These are phyloP conservation scores for Mycena albidolilacea DNA, from an alignment of 768 basidiomycete species.

Conservation along the genomic window DNA sequence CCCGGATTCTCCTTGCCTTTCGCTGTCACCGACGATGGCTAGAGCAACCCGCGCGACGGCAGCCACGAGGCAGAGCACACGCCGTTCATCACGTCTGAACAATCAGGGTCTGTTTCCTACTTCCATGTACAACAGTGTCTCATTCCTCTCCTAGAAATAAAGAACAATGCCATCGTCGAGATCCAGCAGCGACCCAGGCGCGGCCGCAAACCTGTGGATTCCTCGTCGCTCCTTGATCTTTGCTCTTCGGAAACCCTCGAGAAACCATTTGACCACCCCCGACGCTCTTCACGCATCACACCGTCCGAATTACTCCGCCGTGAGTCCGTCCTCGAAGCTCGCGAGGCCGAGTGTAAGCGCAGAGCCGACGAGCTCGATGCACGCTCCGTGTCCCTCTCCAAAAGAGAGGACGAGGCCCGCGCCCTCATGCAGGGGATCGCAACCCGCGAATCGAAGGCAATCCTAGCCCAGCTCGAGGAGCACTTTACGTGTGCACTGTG, in stretches of 20 bases:
- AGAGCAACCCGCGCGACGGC: conserved; percentile 31
- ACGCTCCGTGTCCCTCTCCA: conserved; percentile 54
- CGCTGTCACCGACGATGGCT: conserved; percentile 39
- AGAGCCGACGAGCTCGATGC: conserved; percentile 57
- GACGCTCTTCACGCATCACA: conserved; percentile 58
- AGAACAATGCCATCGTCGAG: conserved; percentile 40
- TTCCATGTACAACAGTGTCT: background rate
- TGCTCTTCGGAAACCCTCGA: conserved; percentile 30
- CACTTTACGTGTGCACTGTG: conserved; percentile 78
- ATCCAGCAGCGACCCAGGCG: conserved; percentile 37
- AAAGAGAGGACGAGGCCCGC: conserved; percentile 59
- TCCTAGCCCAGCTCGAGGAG: conserved; percentile 70
- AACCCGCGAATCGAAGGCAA: conserved; percentile 57
- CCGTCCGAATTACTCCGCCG: conserved; percentile 56
- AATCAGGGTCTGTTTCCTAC: conserved; percentile 30
- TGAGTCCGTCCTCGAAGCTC: conserved; percentile 52
- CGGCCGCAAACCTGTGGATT: conserved; percentile 25
- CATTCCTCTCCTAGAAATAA: conserved; percentile 29
- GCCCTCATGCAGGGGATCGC: conserved; percentile 58
- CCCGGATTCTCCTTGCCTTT: conserved; percentile 13
- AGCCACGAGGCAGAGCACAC: conserved; percentile 25
- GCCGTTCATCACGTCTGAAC: conserved; percentile 37
- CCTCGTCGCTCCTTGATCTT: conserved; percentile 27
- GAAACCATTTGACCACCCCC: conserved; percentile 42
- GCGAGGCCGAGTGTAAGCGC: conserved; percentile 58